phyloP scores from a whole-genome alignment of 164 flowering plant genomes.

The Chloranthus sessilifolius region DNA sequence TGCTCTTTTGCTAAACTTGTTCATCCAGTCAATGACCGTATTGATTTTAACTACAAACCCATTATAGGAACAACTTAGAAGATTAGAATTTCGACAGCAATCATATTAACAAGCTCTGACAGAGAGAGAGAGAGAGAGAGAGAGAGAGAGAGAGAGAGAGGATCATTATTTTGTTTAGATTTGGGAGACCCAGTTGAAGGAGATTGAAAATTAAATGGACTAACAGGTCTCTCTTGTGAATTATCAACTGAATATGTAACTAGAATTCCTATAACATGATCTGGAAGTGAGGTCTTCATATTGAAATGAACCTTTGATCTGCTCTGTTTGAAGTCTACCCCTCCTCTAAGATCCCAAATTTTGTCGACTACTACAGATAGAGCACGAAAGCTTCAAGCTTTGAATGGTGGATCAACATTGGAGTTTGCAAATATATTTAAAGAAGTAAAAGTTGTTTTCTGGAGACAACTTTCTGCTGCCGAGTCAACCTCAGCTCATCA shows the following conservation, averaged over 20 bases:
- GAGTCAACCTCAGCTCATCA: conserved; percentile 14
- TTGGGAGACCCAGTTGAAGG: conserved; percentile 5
- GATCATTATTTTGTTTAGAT: conserved; percentile 9
- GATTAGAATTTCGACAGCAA: neutral
- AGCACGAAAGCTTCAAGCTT: neutral
- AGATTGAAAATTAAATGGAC: conserved; percentile 3
- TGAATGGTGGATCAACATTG: neutral
- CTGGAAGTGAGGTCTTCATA: conserved; percentile 7
- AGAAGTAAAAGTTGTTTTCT: conserved; percentile 1
- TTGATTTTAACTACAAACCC: conserved; percentile 26
- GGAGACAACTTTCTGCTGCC: conserved; percentile 6
- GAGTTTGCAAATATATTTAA: neutral
- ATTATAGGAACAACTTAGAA: neutral
- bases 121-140: neutral
- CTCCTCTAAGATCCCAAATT: neutral
- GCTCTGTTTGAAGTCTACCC: neutral
- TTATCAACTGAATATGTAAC: neutral
- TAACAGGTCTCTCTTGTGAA: neutral
- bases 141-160: neutral
- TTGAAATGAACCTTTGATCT: neutral
- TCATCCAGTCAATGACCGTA: conserved; percentile 23
- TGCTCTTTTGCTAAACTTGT: conserved; percentile 34
- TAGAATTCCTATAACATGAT: conserved; percentile 11
- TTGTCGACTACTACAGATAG: neutral
- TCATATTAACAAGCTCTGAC: neutral